These are phyloP conservation scores for Phytopythium oedochilum DNA, from an alignment of 352 stramenopile species.

Conservation along the genomic window DNA sequence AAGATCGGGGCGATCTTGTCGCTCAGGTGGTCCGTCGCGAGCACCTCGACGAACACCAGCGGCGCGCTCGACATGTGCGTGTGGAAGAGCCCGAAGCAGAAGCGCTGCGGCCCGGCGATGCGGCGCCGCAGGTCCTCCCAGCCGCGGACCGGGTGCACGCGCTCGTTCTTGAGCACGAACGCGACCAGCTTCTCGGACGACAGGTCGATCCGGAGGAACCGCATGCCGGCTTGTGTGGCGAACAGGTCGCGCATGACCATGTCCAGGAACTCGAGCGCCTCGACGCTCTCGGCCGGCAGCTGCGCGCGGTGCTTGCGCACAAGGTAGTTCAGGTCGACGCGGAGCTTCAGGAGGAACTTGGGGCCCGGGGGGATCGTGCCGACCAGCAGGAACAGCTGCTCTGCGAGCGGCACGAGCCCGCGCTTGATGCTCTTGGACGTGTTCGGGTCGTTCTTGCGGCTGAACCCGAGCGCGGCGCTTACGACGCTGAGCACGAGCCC, in stretches of 20 bases:
- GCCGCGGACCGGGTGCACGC: slow-evolving; percentile 63
- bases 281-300: slow-evolving; percentile 39
- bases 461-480: slow-evolving; percentile 70
- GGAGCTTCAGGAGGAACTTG: slow-evolving; percentile 68
- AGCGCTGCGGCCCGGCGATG: slow-evolving; percentile 57
- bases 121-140: slow-evolving; percentile 66
- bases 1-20: slow-evolving; percentile 60
- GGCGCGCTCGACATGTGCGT: slow-evolving; percentile 65
- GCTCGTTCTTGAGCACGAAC: slow-evolving; percentile 75
- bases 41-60: slow-evolving; percentile 72
- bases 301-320: slow-evolving; percentile 43
- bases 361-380: slow-evolving; percentile 64
- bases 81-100: slow-evolving; percentile 84
- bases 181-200: slow-evolving; percentile 55
- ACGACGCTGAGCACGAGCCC: slow-evolving; percentile 82
- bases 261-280: slow-evolving; percentile 76
- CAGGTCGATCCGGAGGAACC: slow-evolving; percentile 75
- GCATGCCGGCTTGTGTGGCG: slow-evolving; percentile 75
- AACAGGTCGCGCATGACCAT: slow-evolving; percentile 83
- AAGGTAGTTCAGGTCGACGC: slow-evolving; percentile 53
- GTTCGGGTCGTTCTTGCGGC: slow-evolving; percentile 74
- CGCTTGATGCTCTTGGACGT: slow-evolving; percentile 85
- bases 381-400: slow-evolving; percentile 78
- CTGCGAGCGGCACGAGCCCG: slow-evolving; percentile 69
- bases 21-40: slow-evolving; percentile 68